Base-by-base conservation (phyloP, 345 rosid genomes). In the Gynandropsis gynandra region DNA sequence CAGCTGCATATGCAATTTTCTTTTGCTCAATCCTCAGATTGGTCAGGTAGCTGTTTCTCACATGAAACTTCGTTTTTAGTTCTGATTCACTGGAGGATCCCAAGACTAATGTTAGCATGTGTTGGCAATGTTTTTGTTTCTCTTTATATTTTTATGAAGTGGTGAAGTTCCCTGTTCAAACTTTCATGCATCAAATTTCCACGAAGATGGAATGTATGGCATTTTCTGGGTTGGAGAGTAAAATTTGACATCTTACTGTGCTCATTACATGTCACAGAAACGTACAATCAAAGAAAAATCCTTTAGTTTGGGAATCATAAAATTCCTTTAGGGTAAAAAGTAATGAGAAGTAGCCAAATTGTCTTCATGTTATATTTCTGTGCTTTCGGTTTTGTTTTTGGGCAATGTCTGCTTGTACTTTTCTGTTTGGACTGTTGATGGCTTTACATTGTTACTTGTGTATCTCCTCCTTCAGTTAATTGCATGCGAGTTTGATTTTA, bases 1-100 rank as follows among this genome's bases (percentile, higher is more conserved):
- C 68, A 78, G 71, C 50, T 80, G 98, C 73, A 76, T 87, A 56
- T 78, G 83, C 66, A 68, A 77, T 71, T 69, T 90, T 63, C 53
- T 90, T 50, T 66, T 73, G 52, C 79, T 83, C 57, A 61, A 65
- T 68, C 96, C 98, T 58, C 78, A 77, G 69, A 72, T 73, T 57
- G 92, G 95, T 63, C 87, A 80, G 98, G 98, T 90, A 65, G 72
- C 47, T 64, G 37, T 58, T 56, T 50, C 42, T 36, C 52, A 29
- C 43, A 35, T 42, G 24, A 42, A 4, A 42, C 63, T 64, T 9
- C 24, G 42, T 36, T 54, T 21, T 42, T 40, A 64, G 50, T 42
- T 7, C 9, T 33, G 18, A 36, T 27, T 18, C 9, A 10, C 21
- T 36, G 42, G 15, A 42, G 33, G 14, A 48, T 13, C 18, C n/a